phyloP scores from a whole-genome alignment of 2,329 filamentous ascomycete species.

The Diaporthe nobilis region DNA sequence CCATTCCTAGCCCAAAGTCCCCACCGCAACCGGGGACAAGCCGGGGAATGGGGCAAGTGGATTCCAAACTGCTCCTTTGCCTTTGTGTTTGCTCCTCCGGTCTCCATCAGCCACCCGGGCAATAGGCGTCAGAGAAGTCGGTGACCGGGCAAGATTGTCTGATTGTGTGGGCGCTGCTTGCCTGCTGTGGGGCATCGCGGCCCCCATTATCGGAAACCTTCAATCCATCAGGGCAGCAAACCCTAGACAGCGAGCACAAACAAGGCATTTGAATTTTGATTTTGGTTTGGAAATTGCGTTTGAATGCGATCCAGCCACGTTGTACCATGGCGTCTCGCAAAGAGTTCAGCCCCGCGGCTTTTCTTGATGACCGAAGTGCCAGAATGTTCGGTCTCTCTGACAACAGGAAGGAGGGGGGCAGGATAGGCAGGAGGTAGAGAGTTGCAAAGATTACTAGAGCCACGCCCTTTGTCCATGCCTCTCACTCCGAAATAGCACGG shows the following conservation, averaged over 20 bases:
- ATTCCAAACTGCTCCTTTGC: not conserved
- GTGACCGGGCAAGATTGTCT: conserved; percentile 16
- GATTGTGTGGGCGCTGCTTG: conserved; percentile 26
- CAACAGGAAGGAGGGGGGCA: not conserved
- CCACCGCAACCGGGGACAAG: conserved; percentile 31
- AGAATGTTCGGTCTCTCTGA: conserved; percentile 29
- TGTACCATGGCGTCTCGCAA: not conserved
- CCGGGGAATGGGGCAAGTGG: conserved; percentile 35
- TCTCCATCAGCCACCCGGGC: conserved; percentile 29
- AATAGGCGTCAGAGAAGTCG: conserved; percentile 26
- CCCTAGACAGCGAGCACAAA: conserved; percentile 23
- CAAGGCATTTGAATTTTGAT: not conserved
- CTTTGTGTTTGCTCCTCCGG: conserved; percentile 18
- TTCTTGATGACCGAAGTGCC: conserved; percentile 24
- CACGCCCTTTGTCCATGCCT: conserved; percentile 12
- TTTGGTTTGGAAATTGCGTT: too few species aligned
- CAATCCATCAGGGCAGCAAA: conserved; percentile 29
- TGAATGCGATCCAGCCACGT: not conserved
- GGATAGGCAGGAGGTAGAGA: not conserved
- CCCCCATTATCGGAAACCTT: conserved; percentile 30
- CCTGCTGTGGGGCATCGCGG: conserved; percentile 16
- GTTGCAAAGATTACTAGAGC: not conserved
- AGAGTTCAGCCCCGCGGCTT: not conserved
- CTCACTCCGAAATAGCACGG: conserved; percentile 16
- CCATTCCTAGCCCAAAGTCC: not conserved